Conservation (phyloP, 208 protist species). For the Ichthyophonus hoferi region DNA sequence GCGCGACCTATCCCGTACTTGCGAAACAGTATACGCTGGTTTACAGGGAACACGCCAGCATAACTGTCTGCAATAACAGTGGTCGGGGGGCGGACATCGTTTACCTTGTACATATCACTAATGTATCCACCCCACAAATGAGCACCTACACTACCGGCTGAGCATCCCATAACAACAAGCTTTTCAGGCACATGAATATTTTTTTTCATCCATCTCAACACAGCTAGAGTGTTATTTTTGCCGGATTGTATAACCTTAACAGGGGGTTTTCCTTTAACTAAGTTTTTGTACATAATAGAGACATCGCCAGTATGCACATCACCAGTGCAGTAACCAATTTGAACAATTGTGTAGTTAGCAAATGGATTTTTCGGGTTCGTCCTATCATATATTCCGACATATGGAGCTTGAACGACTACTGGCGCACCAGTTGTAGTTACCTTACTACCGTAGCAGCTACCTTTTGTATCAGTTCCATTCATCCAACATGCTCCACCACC, state of each 20-base stretch:
- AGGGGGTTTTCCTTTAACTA: background rate
- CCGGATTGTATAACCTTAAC: background rate
- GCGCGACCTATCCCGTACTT: background rate
- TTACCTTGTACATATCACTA: background rate
- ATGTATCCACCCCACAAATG: background rate
- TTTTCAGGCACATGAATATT: background rate
- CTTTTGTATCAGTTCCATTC: background rate
- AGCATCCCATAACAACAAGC: conserved; percentile 3
- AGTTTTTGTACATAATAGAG: background rate
- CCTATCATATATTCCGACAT: background rate
- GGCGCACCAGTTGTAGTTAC: background rate
- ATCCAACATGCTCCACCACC: background rate
- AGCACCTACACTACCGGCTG: background rate
- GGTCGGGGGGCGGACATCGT: background rate
- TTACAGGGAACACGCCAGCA: background rate
- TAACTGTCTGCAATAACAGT: background rate
- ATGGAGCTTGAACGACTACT: background rate
- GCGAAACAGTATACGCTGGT: background rate
- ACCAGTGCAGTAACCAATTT: background rate
- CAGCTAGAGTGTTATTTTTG: background rate
- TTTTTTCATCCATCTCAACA: background rate
- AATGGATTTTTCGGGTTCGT: background rate
- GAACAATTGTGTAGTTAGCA: background rate
- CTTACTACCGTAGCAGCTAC: background rate
- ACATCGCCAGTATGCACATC: background rate